Percentiles rank a stretch among this genome's conserved stretches.
phyloP scores from a whole-genome alignment of 805 yeast genomes.

The Crinitomyces ghanaensis region DNA sequence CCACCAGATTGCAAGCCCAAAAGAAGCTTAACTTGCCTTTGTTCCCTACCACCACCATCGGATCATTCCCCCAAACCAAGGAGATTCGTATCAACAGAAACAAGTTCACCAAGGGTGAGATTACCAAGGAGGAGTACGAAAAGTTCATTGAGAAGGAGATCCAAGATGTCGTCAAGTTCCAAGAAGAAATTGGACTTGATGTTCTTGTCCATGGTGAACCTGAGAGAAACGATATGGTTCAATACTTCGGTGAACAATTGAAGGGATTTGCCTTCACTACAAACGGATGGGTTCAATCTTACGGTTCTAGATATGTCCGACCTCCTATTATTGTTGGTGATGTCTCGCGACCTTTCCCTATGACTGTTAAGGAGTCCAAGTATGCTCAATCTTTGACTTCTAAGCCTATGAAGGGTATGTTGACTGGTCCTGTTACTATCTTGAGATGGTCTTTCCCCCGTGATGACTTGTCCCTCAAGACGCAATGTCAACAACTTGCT shows the following conservation, averaged over 20 bases:
- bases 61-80: slow-evolving; percentile 99
- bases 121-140: slow-evolving; percentile 91
- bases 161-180: slow-evolving; percentile 93
- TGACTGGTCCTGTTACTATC: slow-evolving; percentile 99
- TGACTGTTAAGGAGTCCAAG: slow-evolving; percentile 98
- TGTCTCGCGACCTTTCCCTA: slow-evolving; percentile 94
- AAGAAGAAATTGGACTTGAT: slow-evolving; percentile 97
- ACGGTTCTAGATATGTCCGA: slow-evolving; percentile 99
- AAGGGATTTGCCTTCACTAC: slow-evolving; percentile 97
- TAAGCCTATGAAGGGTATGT: slow-evolving; percentile 99
- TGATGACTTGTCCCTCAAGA: slow-evolving; percentile 87
- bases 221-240: slow-evolving; percentile 99
- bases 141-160: slow-evolving; percentile 94
- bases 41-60: slow-evolving; percentile 99
- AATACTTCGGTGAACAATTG: slow-evolving; percentile 98
- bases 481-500: slow-evolving; percentile 93
- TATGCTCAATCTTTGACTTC: slow-evolving; percentile 94
- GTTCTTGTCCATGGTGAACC: slow-evolving; percentile 99
- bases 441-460: slow-evolving; percentile 99
- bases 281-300: slow-evolving; percentile 99
- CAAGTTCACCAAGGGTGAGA: slow-evolving; percentile 94
- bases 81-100: slow-evolving; percentile 98
- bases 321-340: slow-evolving; percentile 99
- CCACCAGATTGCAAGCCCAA: slow-evolving; percentile 79
- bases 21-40: slow-evolving; percentile 82